Evolutionary conservation across 2,329 filamentous ascomycete species (phyloP), one percentile per base, ranked within the genome.

Genomic region (Claviceps purpurea): DNA sequence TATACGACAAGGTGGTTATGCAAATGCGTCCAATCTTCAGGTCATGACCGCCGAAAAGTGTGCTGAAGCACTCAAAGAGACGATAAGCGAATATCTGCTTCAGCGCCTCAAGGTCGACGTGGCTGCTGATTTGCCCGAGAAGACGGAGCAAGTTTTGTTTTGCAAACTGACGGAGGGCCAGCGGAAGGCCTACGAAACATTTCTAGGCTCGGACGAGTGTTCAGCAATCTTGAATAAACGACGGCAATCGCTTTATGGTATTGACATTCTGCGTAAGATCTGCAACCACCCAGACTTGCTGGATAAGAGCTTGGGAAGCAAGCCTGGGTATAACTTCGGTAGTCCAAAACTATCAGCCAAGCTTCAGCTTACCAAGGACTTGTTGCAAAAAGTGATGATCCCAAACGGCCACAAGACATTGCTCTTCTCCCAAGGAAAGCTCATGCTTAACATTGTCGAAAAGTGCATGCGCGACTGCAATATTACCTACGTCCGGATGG

Each of bases 241-340:
- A 55, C 78, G 84, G 4, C 86, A 95, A 61, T 85, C 89, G 2
- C 73, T 98, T 0, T 95, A 85, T 60, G 93, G 91, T 7, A 89
- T 98, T 56, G 90, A 96, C 60, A 85, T 90, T 26, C 73, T 98
- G 41, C 84, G 93, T 50, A 98, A 98, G 68, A 91, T 98, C 51
- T 97, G 91, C 72, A 98, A 98, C 57, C 94, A 98, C 61, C 93
- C 94, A 0, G 93, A 98, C 68, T 73, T 98, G 1, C 72, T 85
- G 2, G 82, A 93, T 59, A 87, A 76, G 44, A 65, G 60, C 24
- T 65, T 79, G 16, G 73, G 68, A 54, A 62, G 62, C 51, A 84
- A 85, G 58, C 63, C 75, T 1, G 81, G 77, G 11, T 90, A 91
- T 59, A 76, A 82, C 49, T 97, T 90, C 71, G 93, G 93, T 3